phyloP scores from a whole-genome alignment of 345 rosid genomes.

The Arabidopsis suecica region DNA sequence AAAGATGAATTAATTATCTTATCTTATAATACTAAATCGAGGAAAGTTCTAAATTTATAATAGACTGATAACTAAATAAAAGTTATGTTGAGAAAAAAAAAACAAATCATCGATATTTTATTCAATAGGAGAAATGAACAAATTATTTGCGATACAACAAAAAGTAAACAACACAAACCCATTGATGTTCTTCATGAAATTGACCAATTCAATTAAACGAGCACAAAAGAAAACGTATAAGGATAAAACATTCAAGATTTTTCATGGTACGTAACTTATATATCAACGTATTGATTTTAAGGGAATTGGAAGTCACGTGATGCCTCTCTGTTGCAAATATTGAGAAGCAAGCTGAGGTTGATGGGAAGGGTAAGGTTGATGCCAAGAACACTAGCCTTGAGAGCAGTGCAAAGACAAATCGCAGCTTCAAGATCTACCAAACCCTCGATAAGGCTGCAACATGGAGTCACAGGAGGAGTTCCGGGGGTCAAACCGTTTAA shows the following conservation, averaged over 20 bases:
- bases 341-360: slow-evolving; percentile 54
- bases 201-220: slow-evolving; percentile 19
- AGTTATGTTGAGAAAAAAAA: background rate
- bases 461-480: slow-evolving; percentile 51
- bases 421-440: slow-evolving; percentile 63
- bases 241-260: slow-evolving; percentile 13
- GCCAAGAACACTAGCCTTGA: slow-evolving; percentile 57
- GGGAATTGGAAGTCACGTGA: slow-evolving; percentile 55
- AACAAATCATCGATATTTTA: slow-evolving; percentile 20
- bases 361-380: slow-evolving; percentile 51
- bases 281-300: slow-evolving; percentile 8
- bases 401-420: slow-evolving; percentile 62
- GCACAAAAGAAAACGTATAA: background rate
- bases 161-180: slow-evolving; percentile 29
- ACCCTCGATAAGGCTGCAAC: slow-evolving; percentile 51
- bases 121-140: slow-evolving; percentile 24
- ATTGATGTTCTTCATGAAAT: slow-evolving; percentile 9
- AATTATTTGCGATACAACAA: slow-evolving; percentile 22
- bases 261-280: slow-evolving; percentile 7
- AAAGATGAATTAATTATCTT: background rate
- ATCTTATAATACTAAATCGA: slow-evolving; percentile 14
- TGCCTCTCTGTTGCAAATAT: slow-evolving; percentile 44
- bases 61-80: background rate
- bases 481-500: slow-evolving; percentile 48
- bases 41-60: background rate